These are phyloP conservation scores for Handroanthus guayacan DNA, from an alignment of 257 asterid species.

Conservation along the genomic window DNA sequence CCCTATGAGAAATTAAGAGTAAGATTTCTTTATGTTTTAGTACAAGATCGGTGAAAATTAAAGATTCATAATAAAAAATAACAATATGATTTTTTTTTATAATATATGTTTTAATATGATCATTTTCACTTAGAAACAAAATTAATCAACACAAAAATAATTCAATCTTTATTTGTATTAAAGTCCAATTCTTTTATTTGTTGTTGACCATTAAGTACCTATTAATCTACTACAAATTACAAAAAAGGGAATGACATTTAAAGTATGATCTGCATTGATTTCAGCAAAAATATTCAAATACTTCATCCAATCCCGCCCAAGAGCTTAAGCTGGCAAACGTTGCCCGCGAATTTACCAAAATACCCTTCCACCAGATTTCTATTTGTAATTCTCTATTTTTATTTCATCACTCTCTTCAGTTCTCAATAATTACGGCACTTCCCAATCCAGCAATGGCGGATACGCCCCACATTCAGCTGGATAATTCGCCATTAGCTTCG, in stretches of 20 bases:
- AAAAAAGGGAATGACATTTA: not conserved
- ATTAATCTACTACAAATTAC: no score
- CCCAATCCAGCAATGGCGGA: constrained; percentile 42
- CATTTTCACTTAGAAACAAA: no score
- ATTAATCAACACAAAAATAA: no score
- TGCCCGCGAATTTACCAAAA: constrained; percentile 1
- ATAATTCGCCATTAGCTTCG: constrained; percentile 27
- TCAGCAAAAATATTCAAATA: not conserved
- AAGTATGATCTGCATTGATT: not conserved
- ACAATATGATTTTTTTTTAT: no score
- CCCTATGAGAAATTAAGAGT: no score
- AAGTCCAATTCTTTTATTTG: no score
- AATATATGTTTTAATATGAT: no score
- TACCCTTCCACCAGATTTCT: constrained; percentile 1
- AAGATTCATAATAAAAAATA: no score
- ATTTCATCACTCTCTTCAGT: not conserved
- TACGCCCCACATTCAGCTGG: constrained; percentile 4
- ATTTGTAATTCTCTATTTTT: not conserved
- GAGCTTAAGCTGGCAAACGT: not conserved
- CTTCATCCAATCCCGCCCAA: constrained; percentile 40
- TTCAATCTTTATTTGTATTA: no score
- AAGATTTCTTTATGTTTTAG: no score
- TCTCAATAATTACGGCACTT: not conserved
- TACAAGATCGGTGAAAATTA: no score
- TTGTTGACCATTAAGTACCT: no score